phyloP scores from a whole-genome alignment of 140 eudicot genomes.

The Ambrosia hybrid region DNA sequence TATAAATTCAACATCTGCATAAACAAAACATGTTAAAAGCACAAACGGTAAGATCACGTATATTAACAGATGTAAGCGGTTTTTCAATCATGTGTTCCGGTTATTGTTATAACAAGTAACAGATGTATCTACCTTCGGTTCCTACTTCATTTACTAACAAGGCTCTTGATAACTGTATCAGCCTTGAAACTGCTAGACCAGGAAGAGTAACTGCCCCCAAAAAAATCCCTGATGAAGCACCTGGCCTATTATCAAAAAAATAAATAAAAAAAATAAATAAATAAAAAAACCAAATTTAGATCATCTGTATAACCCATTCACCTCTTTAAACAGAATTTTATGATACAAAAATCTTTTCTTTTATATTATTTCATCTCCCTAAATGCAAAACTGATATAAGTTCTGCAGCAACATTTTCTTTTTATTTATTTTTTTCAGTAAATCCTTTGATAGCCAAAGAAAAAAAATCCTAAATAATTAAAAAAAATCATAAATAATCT shows the following conservation, averaged over 20 bases:
- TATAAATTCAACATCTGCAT: constrained; percentile 57
- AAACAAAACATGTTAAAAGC: constrained; percentile 15
- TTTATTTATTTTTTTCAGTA: background rate
- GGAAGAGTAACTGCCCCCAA: constrained; percentile 88
- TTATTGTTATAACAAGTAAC: background rate
- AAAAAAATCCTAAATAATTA: too few species aligned
- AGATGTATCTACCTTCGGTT: constrained; percentile 52
- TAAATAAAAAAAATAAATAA: background rate
- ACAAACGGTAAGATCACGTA: background rate
- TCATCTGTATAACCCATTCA: constrained; percentile 7
- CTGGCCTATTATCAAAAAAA: constrained; percentile 56
- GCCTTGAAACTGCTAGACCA: constrained; percentile 61
- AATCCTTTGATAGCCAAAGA: background rate
- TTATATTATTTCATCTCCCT: background rate
- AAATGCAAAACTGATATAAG: background rate
- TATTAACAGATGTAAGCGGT: background rate
- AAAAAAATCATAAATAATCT: too few species aligned
- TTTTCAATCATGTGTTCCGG: constrained; percentile 1
- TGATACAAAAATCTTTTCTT: background rate
- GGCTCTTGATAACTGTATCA: constrained; percentile 68
- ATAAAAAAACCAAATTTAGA: background rate
- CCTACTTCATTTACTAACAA: constrained; percentile 37
- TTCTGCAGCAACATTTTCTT: constrained; percentile 9
- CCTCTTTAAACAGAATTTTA: background rate
- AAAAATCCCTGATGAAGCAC: constrained; percentile 84